These are phyloP conservation scores for Hypoxylon lenormandii DNA, from an alignment of 495 filamentous ascomycete species.

Conservation along the genomic window DNA sequence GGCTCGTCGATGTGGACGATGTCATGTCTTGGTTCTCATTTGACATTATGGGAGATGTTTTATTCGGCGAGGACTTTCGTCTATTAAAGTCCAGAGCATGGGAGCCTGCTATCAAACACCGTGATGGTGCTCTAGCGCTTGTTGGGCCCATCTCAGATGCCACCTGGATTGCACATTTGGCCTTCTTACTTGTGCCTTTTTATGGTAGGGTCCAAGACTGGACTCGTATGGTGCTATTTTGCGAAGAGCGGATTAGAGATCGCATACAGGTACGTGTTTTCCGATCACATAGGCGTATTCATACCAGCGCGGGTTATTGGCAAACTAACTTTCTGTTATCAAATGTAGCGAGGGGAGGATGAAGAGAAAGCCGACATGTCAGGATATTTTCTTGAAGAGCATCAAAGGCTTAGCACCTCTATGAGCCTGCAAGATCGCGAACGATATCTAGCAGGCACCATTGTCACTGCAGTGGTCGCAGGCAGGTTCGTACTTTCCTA, in stretches of 20 bases:
- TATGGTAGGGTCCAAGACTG: slow-evolving; percentile 28
- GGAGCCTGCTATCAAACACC: slow-evolving; percentile 14
- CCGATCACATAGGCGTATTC: background rate
- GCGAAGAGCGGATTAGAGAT: slow-evolving; percentile 26
- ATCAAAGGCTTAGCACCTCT: slow-evolving; percentile 12
- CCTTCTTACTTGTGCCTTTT: slow-evolving; percentile 26
- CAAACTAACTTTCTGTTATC: background rate
- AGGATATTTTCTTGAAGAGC: slow-evolving; percentile 34
- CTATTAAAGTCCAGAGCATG: slow-evolving; percentile 3
- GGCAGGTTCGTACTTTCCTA: slow-evolving; percentile 26
- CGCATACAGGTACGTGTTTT: slow-evolving; percentile 18
- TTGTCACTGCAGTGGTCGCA: slow-evolving; percentile 41
- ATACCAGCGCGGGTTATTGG: background rate
- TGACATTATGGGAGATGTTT: slow-evolving; percentile 11
- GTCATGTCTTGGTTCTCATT: slow-evolving; percentile 24
- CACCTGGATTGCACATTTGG: slow-evolving; percentile 35
- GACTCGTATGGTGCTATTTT: slow-evolving; percentile 33
- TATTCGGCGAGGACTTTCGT: slow-evolving; percentile 10
- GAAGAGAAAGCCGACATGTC: slow-evolving; percentile 32
- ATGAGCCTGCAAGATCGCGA: slow-evolving; percentile 27
- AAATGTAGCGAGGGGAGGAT: slow-evolving; percentile 27
- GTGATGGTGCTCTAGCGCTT: slow-evolving; percentile 36
- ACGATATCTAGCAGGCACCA: slow-evolving; percentile 31
- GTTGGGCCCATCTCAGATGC: slow-evolving; percentile 35
- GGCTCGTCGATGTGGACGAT: slow-evolving; percentile 24